Conservation (phyloP, 2,329 filamentous ascomycete species). For the Trichoderma sp. region DNA sequence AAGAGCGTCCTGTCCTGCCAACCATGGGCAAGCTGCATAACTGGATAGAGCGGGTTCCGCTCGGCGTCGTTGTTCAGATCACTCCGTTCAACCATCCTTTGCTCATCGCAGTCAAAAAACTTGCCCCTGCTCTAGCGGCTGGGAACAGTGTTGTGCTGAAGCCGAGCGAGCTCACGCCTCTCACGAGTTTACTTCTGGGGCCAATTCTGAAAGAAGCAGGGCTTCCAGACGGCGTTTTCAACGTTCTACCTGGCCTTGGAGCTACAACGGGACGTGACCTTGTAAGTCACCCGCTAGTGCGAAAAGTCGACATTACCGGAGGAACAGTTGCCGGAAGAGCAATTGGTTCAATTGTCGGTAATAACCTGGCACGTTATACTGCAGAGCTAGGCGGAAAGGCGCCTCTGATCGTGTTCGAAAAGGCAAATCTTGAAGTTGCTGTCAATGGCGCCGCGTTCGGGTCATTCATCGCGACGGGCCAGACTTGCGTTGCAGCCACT, state of each 20-base stretch:
- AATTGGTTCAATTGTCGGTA: slow-evolving; percentile 67
- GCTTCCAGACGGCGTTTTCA: slow-evolving; percentile 71
- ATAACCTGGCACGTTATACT: slow-evolving; percentile 70
- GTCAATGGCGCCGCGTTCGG: slow-evolving; percentile 70
- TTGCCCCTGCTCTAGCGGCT: slow-evolving; percentile 62
- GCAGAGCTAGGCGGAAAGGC: slow-evolving; percentile 75
- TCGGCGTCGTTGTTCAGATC: slow-evolving; percentile 61
- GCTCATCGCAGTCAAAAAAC: slow-evolving; percentile 62
- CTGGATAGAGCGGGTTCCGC: slow-evolving; percentile 57
- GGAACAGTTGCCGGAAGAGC: slow-evolving; percentile 71
- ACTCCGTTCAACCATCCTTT: slow-evolving; percentile 64
- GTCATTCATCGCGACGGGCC: slow-evolving; percentile 59
- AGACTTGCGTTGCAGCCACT: slow-evolving; percentile 70
- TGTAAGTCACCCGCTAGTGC: slow-evolving; percentile 54
- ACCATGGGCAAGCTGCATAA: slow-evolving; percentile 64
- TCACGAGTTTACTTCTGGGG: slow-evolving; percentile 63
- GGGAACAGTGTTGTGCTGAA: slow-evolving; percentile 66
- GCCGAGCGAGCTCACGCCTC: slow-evolving; percentile 64
- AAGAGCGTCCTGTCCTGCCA: slow-evolving; percentile 68
- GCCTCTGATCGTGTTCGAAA: slow-evolving; percentile 68
- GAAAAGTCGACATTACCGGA: slow-evolving; percentile 76
- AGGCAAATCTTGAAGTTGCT: slow-evolving; percentile 66
- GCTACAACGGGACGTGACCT: slow-evolving; percentile 56
- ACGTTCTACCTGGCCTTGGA: slow-evolving; percentile 62
- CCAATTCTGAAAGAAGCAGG: slow-evolving; percentile 67